These are phyloP conservation scores for Pythium myriotylum DNA, from an alignment of 352 stramenopile genomes.

Conservation along the genomic window DNA sequence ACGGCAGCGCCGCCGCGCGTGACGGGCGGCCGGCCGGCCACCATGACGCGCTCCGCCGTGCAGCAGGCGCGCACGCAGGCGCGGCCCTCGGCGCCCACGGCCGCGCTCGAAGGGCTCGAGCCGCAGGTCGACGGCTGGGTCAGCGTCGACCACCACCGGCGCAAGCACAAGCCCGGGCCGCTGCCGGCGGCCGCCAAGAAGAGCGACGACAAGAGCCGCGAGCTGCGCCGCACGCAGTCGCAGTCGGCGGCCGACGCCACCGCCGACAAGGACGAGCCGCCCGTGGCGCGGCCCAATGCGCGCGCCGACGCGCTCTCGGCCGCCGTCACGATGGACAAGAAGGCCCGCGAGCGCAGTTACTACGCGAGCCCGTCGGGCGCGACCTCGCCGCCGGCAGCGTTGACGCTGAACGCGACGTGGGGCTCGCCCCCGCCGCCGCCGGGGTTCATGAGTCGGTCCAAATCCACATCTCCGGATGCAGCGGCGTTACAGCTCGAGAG, in stretches of 20 bases:
- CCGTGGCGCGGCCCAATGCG: constrained; percentile 12
- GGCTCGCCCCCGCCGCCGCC: constrained; percentile 9
- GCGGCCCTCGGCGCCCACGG: constrained; percentile 9
- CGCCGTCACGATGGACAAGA: constrained; percentile 30
- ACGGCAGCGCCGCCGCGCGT: constrained; percentile 11
- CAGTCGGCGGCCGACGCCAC: constrained; percentile 18
- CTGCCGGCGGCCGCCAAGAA: not conserved
- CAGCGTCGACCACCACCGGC: constrained; percentile 25
- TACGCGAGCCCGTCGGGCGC: constrained; percentile 4
- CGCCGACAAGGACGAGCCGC: constrained; percentile 9
- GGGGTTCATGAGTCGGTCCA: constrained; percentile 4
- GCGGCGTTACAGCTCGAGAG: constrained; percentile 15
- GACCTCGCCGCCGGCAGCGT: constrained; percentile 6
- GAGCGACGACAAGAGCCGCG: constrained; percentile 1
- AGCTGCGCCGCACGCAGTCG: constrained; percentile 26
- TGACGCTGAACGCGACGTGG: constrained; percentile 1
- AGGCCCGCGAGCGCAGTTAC: constrained; percentile 24
- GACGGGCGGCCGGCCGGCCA: constrained; percentile 26
- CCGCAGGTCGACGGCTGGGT: constrained; percentile 21
- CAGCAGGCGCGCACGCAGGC: constrained; percentile 22
- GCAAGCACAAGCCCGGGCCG: constrained; percentile 6
- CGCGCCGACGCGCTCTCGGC: constrained; percentile 27
- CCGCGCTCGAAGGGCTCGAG: not conserved
- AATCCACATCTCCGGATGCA: constrained; percentile 19
- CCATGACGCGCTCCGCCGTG: constrained; percentile 28